phyloP scores from a whole-genome alignment of 2,329 filamentous ascomycete species.

The Fusarium annulatum region DNA sequence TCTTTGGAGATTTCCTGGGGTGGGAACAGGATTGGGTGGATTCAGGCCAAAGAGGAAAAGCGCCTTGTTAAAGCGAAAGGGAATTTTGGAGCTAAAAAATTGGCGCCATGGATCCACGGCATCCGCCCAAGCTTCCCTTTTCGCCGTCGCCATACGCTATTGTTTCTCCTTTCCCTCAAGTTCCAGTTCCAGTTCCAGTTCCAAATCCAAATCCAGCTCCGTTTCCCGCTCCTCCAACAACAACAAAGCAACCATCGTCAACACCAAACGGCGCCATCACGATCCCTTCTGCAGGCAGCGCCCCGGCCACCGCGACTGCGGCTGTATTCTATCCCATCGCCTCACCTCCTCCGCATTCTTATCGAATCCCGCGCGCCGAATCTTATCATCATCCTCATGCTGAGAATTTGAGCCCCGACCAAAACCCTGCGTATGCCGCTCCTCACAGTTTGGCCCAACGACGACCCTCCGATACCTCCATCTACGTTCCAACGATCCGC shows the following conservation, averaged over 20 bases:
- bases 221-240: slow-evolving; percentile 32
- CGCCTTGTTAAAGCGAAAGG: slow-evolving; percentile 26
- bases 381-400: slow-evolving; percentile 33
- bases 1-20: slow-evolving; percentile 43
- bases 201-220: slow-evolving; percentile 8
- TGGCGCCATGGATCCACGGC: slow-evolving; percentile 49
- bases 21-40: slow-evolving; percentile 40
- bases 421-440: slow-evolving; percentile 47
- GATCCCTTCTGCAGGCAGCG: slow-evolving; percentile 23
- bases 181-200: background rate
- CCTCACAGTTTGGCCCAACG: slow-evolving; percentile 47
- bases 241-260: slow-evolving; percentile 30
- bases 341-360: slow-evolving; percentile 19
- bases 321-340: slow-evolving; percentile 8
- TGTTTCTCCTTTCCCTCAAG: slow-evolving; percentile 46
- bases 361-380: slow-evolving; percentile 34
- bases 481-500: slow-evolving; percentile 50
- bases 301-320: slow-evolving; percentile 24
- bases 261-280: slow-evolving; percentile 21
- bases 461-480: slow-evolving; percentile 58
- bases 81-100: slow-evolving; percentile 52
- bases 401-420: slow-evolving; percentile 40
- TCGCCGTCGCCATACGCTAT: slow-evolving; percentile 47
- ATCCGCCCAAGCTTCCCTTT: slow-evolving; percentile 49
- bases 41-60: background rate